phyloP scores from a whole-genome alignment of 78 protist genomes.

The Dictyostelium capitatum region DNA sequence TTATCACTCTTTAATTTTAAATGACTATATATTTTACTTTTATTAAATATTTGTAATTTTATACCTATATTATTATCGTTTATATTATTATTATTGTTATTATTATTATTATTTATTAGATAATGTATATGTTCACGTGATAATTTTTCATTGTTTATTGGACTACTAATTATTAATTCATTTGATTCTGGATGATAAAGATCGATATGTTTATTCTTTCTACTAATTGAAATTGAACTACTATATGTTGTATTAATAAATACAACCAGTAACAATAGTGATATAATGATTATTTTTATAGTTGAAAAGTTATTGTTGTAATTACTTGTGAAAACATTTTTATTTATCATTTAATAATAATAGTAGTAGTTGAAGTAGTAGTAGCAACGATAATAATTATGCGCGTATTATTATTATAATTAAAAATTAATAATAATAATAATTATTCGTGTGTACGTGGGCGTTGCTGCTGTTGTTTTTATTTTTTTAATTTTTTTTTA shows the following conservation, averaged over 20 bases:
- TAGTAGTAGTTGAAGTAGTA: too few species aligned
- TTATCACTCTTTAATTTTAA: neutral
- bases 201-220: conserved; percentile 7
- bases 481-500: too few species aligned
- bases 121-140: neutral
- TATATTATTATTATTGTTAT: too few species aligned
- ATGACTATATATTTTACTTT: conserved; percentile 6
- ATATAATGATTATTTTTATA: neutral
- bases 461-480: too few species aligned
- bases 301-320: neutral
- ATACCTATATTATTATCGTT: neutral
- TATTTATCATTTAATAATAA: too few species aligned
- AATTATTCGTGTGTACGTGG: too few species aligned
- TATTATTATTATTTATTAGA: conserved; percentile 22
- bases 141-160: neutral
- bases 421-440: too few species aligned
- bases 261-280: neutral
- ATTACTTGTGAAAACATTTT: too few species aligned
- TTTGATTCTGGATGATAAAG: conserved; percentile 26
- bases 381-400: too few species aligned
- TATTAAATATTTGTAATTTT: neutral
- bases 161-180: neutral
- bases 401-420: too few species aligned
- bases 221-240: neutral
- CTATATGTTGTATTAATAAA: neutral